Conservation (phyloP, 805 yeast species). For the Nakazawaea laoshanensis region DNA sequence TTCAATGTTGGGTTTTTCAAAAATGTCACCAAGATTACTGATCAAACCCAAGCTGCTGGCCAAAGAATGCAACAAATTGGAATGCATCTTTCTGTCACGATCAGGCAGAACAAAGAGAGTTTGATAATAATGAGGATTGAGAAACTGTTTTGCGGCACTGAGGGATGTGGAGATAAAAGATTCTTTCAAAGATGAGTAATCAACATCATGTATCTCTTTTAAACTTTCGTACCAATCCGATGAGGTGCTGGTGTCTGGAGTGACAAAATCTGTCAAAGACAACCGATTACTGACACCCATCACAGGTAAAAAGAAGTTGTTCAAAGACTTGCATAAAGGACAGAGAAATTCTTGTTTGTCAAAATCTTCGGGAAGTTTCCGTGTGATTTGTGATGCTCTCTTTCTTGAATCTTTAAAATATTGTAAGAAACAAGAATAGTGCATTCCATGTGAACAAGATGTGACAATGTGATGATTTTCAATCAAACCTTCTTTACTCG, state of each 20-base stretch:
- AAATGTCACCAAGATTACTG: slow-evolving; percentile 4
- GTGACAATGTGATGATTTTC: slow-evolving; percentile 43
- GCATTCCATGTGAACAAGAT: slow-evolving; percentile 95
- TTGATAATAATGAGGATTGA: slow-evolving; percentile 6
- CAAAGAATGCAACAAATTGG: slow-evolving; percentile 6
- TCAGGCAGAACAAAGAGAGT: slow-evolving; percentile 5
- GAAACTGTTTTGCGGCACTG: neutral
- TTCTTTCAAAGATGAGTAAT: slow-evolving; percentile 8
- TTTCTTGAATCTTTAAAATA: slow-evolving; percentile 48
- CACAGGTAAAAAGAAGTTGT: slow-evolving; percentile 77
- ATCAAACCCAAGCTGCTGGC: slow-evolving; percentile 8
- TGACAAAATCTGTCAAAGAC: slow-evolving; percentile 13
- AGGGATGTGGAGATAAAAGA: slow-evolving; percentile 1
- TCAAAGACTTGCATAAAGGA: slow-evolving; percentile 84
- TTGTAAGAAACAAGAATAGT: slow-evolving; percentile 63
- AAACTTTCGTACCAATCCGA: slow-evolving; percentile 12
- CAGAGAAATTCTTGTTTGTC: slow-evolving; percentile 73
- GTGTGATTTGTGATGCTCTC: slow-evolving; percentile 63
- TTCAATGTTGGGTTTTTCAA: slow-evolving; percentile 6
- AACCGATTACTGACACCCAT: slow-evolving; percentile 45
- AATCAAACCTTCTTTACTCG: slow-evolving; percentile 25
- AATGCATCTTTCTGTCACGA: slow-evolving; percentile 5
- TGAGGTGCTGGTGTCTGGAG: neutral
- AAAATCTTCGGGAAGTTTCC: slow-evolving; percentile 42
- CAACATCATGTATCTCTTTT: slow-evolving; percentile 22